Conservation (phyloP, 2,329 filamentous ascomycete genomes). For the Mycosphaerella arachidis region DNA sequence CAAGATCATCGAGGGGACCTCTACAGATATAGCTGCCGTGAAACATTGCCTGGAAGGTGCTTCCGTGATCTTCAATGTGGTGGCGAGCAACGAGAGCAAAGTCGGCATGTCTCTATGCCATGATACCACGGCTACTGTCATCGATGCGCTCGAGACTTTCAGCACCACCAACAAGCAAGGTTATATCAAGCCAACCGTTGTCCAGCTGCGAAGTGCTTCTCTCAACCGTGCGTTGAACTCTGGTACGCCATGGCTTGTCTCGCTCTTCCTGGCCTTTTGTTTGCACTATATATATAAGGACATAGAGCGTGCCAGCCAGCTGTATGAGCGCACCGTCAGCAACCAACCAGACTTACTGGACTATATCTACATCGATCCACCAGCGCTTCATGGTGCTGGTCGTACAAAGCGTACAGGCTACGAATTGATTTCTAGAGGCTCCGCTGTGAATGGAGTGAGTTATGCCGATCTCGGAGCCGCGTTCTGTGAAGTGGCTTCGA, state of each 20-base stretch:
- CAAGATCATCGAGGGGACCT: not conserved
- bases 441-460: not conserved
- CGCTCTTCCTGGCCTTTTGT: not conserved
- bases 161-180: not conserved
- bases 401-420: not conserved
- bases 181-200: not conserved
- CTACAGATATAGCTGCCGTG: not conserved
- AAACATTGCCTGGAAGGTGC: not conserved
- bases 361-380: not conserved
- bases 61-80: not conserved
- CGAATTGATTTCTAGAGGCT: not conserved
- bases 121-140: not conserved
- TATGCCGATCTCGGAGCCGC: not conserved
- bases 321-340: not conserved
- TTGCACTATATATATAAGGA: not conserved
- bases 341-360: not conserved
- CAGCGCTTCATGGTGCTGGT: not conserved
- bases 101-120: not conserved
- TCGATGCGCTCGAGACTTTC: not conserved
- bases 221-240: not conserved
- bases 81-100: not conserved
- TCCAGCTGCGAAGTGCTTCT: not conserved
- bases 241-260: not conserved
- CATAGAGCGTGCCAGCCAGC: not conserved
- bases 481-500: not conserved